Evolutionary conservation across 257 asterid genomes (phyloP), one percentile per base, ranked within the genome.

Genomic region (Galeopsis tetrahit): DNA sequence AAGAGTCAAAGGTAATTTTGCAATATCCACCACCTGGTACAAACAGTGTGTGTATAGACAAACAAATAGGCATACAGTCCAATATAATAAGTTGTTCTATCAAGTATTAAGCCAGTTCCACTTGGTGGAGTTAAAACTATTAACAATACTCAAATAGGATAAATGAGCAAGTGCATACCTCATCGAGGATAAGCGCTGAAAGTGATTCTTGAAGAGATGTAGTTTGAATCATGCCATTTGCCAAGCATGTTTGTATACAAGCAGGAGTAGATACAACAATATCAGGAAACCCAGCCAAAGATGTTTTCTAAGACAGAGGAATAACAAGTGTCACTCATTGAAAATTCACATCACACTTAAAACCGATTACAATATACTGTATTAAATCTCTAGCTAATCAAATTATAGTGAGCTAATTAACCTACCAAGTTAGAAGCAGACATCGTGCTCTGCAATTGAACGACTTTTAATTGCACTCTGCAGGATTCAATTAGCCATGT

Each of bases 201-300:
- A 95, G 96, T 66, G 99, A 91, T 69, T 87, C 92, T 59, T 90
- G 89, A 77, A 95, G 82, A 80, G 87, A 89, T 76, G 82, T 82
- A 56, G 87, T 81, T 80, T 79, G 90, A 81, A 92, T 84, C 68
- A 82, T 61, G 57, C 90, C 84, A 15, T 71, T 85, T 7, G 78
- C 76, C 81, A 92, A 77, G 84, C 98, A 90, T 28, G 91, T 71
- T 44, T 85, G 86, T 42, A 88, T 68, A 71, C 99, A 89, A 65
- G 99, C 93, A 70, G 97, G 99, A 57, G 99, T 92, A 34, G 98
- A 90, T 32, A 92, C 88, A 42, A 90, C 75, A 64, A 92, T 86
- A 78, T 90, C 91, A 13, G 98, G 98, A 17, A 85, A 79, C 72
- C 92, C 98, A 3, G 87, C 90, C 85, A 90, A 85, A 5, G 94